Evolutionary conservation across 1,284 basidiomycete species (phyloP).

Genomic region (Ceratobasidium sp.): DNA sequence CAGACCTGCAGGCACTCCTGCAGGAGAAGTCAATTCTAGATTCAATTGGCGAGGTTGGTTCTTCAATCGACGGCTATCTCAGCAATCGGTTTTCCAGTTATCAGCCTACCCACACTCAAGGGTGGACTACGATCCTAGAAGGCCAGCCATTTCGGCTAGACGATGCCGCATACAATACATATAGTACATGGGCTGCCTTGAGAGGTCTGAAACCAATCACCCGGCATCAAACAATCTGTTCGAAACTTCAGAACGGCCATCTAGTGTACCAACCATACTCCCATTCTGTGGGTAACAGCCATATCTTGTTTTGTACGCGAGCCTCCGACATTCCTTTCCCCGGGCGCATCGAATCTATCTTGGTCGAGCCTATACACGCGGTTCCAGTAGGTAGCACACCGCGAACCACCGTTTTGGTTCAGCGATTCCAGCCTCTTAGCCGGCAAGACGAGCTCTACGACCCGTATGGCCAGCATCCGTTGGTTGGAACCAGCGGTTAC

Average conservation of each 20-base stretch:
- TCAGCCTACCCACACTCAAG: neutral
- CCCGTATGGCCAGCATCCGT: neutral
- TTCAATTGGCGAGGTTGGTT: neutral
- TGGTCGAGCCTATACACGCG: neutral
- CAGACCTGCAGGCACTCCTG: slow-evolving; percentile 3
- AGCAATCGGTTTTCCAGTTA: neutral
- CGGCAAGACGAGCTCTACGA: neutral
- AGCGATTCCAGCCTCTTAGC: neutral
- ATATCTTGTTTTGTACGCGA: neutral
- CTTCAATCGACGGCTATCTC: neutral
- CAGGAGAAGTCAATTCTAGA: neutral
- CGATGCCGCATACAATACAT: neutral
- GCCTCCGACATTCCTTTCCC: neutral
- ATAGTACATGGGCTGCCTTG: neutral
- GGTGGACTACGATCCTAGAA: neutral
- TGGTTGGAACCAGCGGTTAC: neutral
- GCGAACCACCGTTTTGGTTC: neutral
- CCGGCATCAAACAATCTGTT: neutral
- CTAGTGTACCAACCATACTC: neutral
- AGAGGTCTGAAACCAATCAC: neutral
- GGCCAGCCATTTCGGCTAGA: neutral
- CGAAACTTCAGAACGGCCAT: neutral
- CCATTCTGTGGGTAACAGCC: neutral
- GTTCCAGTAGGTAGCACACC: neutral
- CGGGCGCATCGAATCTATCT: neutral